These are phyloP conservation scores for Malassezia restricta DNA, from an alignment of 1,284 basidiomycete genomes.

Conservation along the genomic window DNA sequence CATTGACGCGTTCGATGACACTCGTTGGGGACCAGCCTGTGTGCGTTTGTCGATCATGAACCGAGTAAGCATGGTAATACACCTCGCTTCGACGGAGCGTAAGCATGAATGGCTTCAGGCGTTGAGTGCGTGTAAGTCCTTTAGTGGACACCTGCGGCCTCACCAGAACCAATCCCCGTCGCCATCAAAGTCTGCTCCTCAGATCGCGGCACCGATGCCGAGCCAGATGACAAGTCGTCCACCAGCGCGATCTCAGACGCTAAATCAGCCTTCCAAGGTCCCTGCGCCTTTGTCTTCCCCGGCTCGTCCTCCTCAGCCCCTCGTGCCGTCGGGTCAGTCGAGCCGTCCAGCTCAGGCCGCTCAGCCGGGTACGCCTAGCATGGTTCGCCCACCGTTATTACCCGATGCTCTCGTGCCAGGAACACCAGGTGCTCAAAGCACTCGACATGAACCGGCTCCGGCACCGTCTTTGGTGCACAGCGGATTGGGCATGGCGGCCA, in stretches of 20 bases:
- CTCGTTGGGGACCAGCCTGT: constrained; percentile 50
- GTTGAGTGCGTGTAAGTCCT: constrained; percentile 70
- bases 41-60: constrained; percentile 72
- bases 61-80: constrained; percentile 69
- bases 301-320: not conserved
- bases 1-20: constrained; percentile 53
- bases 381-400: too few relatives aligned
- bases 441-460: too few relatives aligned
- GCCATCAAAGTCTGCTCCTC: too few relatives aligned
- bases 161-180: too few relatives aligned
- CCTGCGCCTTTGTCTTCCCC: not conserved
- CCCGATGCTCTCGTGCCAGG: too few relatives aligned
- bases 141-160: constrained; percentile 51
- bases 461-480: too few relatives aligned
- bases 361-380: too few relatives aligned
- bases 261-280: not conserved
- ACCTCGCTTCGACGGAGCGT: constrained; percentile 51
- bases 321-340: not conserved
- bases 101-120: constrained; percentile 62
- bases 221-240: not conserved
- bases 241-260: not conserved
- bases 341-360: too few relatives aligned
- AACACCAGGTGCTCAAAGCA: too few relatives aligned
- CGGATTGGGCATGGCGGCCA: too few relatives aligned
- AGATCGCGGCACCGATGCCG: not conserved